Evolutionary conservation across 164 flowering plant genomes (phyloP), one percentile per base, ranked within the genome.

Genomic region (Platanus orientalis): DNA sequence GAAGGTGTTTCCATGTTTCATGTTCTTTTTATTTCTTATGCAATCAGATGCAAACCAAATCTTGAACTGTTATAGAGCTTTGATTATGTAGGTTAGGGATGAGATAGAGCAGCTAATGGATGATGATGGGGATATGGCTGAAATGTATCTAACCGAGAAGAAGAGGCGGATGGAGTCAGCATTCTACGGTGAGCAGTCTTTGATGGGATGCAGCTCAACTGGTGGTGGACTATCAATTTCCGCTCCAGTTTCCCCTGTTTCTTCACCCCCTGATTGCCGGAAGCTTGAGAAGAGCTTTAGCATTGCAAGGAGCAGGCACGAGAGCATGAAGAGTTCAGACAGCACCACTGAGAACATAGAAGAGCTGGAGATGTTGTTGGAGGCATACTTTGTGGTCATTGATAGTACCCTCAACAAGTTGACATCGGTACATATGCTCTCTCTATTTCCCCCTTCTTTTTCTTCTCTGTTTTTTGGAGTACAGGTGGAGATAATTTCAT

Each of bases 381-480:
- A n/a, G n/a, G n/a, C n/a, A n/a, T 91, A 87, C 57, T 90, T 89
- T 75, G 92, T 89, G 32, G 85, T 86, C 63, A 87, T 86, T 72
- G 96, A 91, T 71, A 84, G 95, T 80, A 89, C 96, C 23, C 84
- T 91, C 44, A 91, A 88, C 77, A 94, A 94, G 73, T 71, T 94
- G 73, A 86, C 93, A 27, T 89, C 98, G 81, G 98, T 94, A 87
- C 61, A 2, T 48, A 32, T n/a, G 32, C 6, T 26, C 24, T 2
- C 52, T 20, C 29, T 52, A 54, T 26, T n/a, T 58, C 52, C 19
- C 24, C 1, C 52, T 6, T 64, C 44, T 54, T n/a, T n/a, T n/a
- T n/a, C n/a, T n/a, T n/a, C n/a, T n/a, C n/a, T n/a, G n/a, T n/a
- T n/a, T n/a, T n/a, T n/a, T 25, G 45, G 20, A 10, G 24, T 42